Conservation (phyloP, 352 stramenopile genomes). For the Pythium pyrilobum region DNA sequence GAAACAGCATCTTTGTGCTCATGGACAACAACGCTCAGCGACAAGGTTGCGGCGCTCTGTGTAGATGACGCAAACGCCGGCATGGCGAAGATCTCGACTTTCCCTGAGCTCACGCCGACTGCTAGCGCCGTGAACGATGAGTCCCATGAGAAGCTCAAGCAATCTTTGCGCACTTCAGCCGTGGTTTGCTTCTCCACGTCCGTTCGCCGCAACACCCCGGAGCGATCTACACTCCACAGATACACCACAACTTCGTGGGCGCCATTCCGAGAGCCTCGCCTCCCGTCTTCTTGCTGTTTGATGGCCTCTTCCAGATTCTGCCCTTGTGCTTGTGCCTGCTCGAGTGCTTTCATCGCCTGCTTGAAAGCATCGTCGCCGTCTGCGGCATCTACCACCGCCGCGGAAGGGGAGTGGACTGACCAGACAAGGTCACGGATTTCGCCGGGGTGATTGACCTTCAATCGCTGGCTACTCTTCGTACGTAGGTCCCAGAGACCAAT, state of each 20-base stretch:
- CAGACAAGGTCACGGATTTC: slow-evolving; percentile 46
- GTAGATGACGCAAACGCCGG: not conserved
- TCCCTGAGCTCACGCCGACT: slow-evolving; percentile 37
- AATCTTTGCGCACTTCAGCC: slow-evolving; percentile 4
- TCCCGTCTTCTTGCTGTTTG: slow-evolving; percentile 17
- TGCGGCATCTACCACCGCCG: not conserved
- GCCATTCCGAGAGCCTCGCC: not conserved
- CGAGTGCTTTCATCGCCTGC: slow-evolving; percentile 39
- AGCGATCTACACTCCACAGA: slow-evolving; percentile 49
- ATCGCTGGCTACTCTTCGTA: slow-evolving; percentile 45
- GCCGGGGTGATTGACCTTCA: slow-evolving; percentile 35
- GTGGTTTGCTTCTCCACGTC: slow-evolving; percentile 8
- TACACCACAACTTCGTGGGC: slow-evolving; percentile 11
- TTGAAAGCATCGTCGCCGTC: slow-evolving; percentile 3
- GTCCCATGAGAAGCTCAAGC: slow-evolving; percentile 18
- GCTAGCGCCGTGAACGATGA: slow-evolving; percentile 13
- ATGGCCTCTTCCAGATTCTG: slow-evolving; percentile 48
- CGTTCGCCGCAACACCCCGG: not conserved
- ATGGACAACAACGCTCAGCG: slow-evolving; percentile 19
- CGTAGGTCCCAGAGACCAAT: slow-evolving; percentile 53
- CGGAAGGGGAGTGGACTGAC: slow-evolving; percentile 3
- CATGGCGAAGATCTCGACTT: slow-evolving; percentile 31
- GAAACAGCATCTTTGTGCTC: slow-evolving; percentile 51
- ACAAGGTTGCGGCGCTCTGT: not conserved
- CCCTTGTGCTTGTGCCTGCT: slow-evolving; percentile 40